These are phyloP conservation scores for Dictyostelium gargantuum DNA, from an alignment of 208 protist genomes.

Conservation along the genomic window DNA sequence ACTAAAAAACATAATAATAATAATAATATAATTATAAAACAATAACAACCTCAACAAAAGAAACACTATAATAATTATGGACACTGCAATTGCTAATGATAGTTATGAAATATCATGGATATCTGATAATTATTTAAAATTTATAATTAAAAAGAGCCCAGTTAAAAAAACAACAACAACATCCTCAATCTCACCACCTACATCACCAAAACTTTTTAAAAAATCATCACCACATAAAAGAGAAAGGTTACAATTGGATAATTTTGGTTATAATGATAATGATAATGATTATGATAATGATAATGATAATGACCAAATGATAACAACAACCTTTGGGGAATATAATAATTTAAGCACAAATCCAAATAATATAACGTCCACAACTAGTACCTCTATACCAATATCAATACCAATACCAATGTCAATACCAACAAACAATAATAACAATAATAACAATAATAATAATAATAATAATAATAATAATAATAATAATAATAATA, in stretches of 20 bases:
- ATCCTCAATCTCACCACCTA: neutral
- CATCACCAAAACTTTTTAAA: neutral
- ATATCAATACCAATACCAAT: too few relatives aligned
- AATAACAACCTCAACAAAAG: neutral
- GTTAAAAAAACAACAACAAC: neutral
- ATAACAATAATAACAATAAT: neutral
- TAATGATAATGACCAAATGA: too few relatives aligned
- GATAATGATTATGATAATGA: neutral
- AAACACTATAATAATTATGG: neutral
- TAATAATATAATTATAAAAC: too few relatives aligned
- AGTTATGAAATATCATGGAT: conserved; percentile 16
- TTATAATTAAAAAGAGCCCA: conserved; percentile 13
- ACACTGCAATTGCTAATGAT: neutral
- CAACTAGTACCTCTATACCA: neutral
- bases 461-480: neutral
- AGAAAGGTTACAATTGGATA: neutral
- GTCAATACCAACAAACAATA: too few relatives aligned
- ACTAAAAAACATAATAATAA: neutral
- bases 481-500: neutral
- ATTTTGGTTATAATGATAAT: neutral
- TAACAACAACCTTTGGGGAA: neutral
- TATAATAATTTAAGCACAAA: too few relatives aligned
- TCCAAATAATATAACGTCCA: too few relatives aligned
- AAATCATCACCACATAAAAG: neutral
- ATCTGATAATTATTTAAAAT: conserved; percentile 30